Evolutionary conservation across 305 asterid genomes (phyloP), one percentile per base, ranked within the genome.

Genomic region (Withania somnifera): DNA sequence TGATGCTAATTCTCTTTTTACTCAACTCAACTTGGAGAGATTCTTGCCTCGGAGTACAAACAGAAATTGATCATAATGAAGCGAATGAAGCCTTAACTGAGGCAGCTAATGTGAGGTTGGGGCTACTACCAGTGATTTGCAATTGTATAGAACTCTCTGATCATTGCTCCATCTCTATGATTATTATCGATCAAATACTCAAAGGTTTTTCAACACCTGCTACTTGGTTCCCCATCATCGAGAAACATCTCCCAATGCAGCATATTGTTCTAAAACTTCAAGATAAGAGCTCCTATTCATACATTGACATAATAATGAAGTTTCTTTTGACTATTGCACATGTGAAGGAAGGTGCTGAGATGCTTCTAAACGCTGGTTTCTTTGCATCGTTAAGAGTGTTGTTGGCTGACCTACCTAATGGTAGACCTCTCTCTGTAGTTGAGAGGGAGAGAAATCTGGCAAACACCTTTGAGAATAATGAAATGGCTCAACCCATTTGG

Each of bases 281-380:
- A 84, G 95, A 92, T 80, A 84, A 56, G 73, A 79, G 73, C 77
- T 85, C 84, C 6, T 84, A 84, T 51, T 81, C 85, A 82, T 85
- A 81, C n/a, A 84, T 90, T 82, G 82, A 91, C 47, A 85, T 90
- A 42, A 86, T 90, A 51, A 79, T 96, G 84, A 91, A 91, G 84
- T 93, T 96, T 86, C 92, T 96, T 84, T 86, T 96, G 93, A 94
- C 91, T 88, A 88, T 96, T 85, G 92, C 94, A 77, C 88, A 90
- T 30, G 90, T 88, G 60, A 90, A 92, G 86, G 91, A 89, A 76
- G 98, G 97, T 78, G 97, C 99, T 28, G 93, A 90, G 84, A 89
- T 94, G 97, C 93, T 96, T 84, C 64, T 94, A 40, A 92, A 90
- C 83, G 88, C 91, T 82, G 98, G 98, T 75, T 86, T 96, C 77